Evolutionary conservation across 768 basidiomycete species (phyloP).

Genomic region (Mycena floridula): DNA sequence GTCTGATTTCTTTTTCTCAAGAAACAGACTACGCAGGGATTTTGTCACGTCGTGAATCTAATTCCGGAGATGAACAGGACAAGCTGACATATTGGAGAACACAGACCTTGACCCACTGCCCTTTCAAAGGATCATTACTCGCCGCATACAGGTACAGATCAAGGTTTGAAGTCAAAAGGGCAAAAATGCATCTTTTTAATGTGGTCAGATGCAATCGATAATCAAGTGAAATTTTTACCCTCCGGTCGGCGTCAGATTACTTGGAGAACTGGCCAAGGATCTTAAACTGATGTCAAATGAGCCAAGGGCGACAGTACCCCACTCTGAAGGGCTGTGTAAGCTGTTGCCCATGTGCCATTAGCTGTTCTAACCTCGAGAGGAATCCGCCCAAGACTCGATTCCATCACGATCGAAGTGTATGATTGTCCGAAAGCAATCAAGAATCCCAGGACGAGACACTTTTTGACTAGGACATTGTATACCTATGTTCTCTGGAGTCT

Average conservation of each 20-base stretch:
- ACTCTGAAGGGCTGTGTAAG: slow-evolving; percentile 34
- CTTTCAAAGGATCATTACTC: slow-evolving; percentile 60
- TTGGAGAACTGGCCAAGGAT: slow-evolving; percentile 62
- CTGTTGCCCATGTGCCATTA: background rate
- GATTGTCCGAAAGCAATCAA: slow-evolving; percentile 72
- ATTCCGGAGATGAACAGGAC: background rate
- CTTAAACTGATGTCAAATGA: slow-evolving; percentile 64
- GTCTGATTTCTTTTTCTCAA: too few species aligned
- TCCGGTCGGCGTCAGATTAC: slow-evolving; percentile 49
- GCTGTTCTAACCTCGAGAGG: slow-evolving; percentile 36
- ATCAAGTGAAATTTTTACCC: slow-evolving; percentile 39
- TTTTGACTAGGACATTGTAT: slow-evolving; percentile 34
- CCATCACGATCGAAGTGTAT: slow-evolving; percentile 49
- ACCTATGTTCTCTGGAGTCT: slow-evolving; percentile 64
- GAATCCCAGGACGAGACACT: too few species aligned
- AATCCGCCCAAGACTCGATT: slow-evolving; percentile 39
- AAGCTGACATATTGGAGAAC: background rate
- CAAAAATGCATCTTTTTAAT: slow-evolving; percentile 54
- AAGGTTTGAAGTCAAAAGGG: slow-evolving; percentile 67
- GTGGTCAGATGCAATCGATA: background rate
- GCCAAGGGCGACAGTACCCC: slow-evolving; percentile 63
- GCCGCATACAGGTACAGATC: slow-evolving; percentile 68
- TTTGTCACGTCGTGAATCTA: slow-evolving; percentile 55
- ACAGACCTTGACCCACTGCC: slow-evolving; percentile 63
- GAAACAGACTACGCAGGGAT: slow-evolving; percentile 40